Evolutionary conservation across 441 rosid species (phyloP), one percentile per base, ranked within the genome.

Genomic region (Melastoma candidum): DNA sequence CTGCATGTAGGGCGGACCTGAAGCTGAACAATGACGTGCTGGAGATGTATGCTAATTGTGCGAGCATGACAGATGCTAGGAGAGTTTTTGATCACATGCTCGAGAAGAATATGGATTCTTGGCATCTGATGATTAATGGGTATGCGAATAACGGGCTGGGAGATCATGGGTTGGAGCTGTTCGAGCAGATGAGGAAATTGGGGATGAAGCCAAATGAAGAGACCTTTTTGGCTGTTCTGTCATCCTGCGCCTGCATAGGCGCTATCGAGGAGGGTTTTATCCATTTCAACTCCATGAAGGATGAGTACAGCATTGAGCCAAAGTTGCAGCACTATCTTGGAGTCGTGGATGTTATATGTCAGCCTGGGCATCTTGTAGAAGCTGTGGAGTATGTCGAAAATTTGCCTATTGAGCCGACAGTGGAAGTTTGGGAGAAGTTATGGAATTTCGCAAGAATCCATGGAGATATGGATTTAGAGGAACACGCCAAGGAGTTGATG

Each of bases 61-160:
- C 45, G 12, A 74, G 93, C 64, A 77, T 83, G 74, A 82, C 75
- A 1, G 90, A 92, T 71, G 89, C 89, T 2, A 67, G 77, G 60
- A 85, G 98, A 70, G 98, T 85, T 49, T 87, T 87, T 53, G 83
- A 87, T 68, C 85, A 92, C 60, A 83, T 85, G 95, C 75, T 73
- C 0, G 80, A 77, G 55, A 87, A 82, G 71, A 65, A 84, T 63
- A 79, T 85, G 58, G 89, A 79, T 63, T 71, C 95, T 0, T 87
- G 98, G 96, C 90, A 85, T 79, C 65, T 77, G 78, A 79, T 85
- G 93, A 80, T 90, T 59, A 70, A 72, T 60, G 95, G 76, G 2
- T 82, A 80, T 68, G 84, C 85, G 2, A 67, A 68, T 65, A 92
- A 85, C 54, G 80, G 76, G 45, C 60, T 83, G 68, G 96, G 98